A percentile compares a stretch with the other conserved stretches of the same genome.
These are phyloP conservation scores for Rachicladosporium sp. DNA, from an alignment of 2,329 filamentous ascomycete genomes.

Conservation along the genomic window DNA sequence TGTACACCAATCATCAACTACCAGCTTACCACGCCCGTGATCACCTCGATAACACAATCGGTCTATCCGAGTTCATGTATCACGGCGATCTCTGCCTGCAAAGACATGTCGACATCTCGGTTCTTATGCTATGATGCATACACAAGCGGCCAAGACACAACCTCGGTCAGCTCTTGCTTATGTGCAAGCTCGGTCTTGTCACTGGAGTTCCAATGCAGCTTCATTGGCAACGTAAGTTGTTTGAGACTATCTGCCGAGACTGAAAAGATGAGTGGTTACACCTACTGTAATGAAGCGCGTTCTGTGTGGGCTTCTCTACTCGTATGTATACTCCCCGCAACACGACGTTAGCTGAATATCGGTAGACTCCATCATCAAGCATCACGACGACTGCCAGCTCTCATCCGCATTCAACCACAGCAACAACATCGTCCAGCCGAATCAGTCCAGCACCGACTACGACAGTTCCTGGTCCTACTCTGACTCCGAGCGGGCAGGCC, in stretches of 20 bases:
- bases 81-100: background rate
- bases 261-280: background rate
- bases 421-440: background rate
- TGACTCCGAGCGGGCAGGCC: background rate
- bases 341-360: background rate
- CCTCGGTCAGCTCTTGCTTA: background rate
- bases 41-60: background rate
- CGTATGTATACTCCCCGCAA: background rate
- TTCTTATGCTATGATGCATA: constrained; percentile 1
- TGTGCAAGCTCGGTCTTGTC: background rate
- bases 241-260: background rate
- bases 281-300: background rate
- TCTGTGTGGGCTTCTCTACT: background rate
- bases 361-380: background rate
- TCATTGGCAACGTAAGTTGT: background rate
- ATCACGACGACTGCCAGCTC: background rate
- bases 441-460: background rate
- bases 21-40: background rate
- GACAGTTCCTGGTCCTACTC: background rate
- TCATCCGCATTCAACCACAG: background rate
- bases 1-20: background rate
- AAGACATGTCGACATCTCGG: background rate
- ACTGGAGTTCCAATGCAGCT: background rate
- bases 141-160: background rate
- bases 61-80: background rate